phyloP scores from a whole-genome alignment of 768 basidiomycete species.

The Amyloporia xantha region DNA sequence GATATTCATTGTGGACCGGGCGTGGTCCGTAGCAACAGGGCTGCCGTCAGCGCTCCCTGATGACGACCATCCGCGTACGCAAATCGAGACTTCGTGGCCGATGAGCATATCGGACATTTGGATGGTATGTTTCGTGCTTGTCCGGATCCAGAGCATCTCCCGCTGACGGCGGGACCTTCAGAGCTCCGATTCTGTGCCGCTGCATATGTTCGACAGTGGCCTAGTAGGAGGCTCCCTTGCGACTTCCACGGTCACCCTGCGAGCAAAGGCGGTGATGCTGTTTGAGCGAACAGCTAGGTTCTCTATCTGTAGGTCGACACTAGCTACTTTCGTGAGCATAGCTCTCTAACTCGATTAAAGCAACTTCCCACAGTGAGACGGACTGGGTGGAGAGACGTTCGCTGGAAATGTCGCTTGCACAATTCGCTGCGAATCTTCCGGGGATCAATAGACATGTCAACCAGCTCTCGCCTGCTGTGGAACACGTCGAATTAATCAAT shows the following conservation, averaged over 20 bases:
- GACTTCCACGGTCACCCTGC: constrained; percentile 27
- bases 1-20: constrained; percentile 54
- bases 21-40: constrained; percentile 51
- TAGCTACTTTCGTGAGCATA: not conserved
- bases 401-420: constrained; percentile 39
- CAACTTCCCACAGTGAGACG: too few species aligned
- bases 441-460: constrained; percentile 26
- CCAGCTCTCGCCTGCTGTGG: constrained; percentile 27
- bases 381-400: constrained; percentile 36
- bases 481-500: constrained; percentile 35
- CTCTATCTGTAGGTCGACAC: constrained; percentile 28
- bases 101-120: constrained; percentile 16
- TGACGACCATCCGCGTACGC: constrained; percentile 38
- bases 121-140: constrained; percentile 18
- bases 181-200: not conserved
- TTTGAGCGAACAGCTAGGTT: constrained; percentile 48
- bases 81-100: constrained; percentile 51
- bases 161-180: not conserved
- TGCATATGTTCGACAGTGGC: too few species aligned
- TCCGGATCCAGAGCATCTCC: too few species aligned
- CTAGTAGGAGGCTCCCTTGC: not conserved
- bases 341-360: too few species aligned
- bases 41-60: constrained; percentile 48
- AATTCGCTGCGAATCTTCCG: constrained; percentile 37
- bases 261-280: constrained; percentile 44